Base-by-base conservation (phyloP, 2,329 filamentous ascomycete species). In the Westerdykella sp. region DNA sequence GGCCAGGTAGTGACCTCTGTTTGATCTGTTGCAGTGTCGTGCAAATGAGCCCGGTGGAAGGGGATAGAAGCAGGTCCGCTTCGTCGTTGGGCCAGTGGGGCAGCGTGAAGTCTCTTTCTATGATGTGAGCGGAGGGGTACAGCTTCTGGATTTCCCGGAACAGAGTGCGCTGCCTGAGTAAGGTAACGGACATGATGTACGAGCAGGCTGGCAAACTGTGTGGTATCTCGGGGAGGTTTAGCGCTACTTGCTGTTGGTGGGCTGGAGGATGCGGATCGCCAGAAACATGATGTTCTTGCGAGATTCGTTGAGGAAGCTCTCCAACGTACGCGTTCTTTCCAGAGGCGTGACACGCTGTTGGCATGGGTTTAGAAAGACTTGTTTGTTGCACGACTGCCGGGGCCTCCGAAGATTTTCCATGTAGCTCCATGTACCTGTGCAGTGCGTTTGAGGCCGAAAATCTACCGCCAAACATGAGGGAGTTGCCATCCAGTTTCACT, bases 31-130 rank as follows among this genome's bases (percentile, higher is more conserved):
- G 79, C 5, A 90, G 69, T 0, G 79, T 85, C 1, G 86, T 86
- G 15, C 85, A 58, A 1, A 95, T 63, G 2, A 95, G 68, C 0
- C 85, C 88, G 0, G 77, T 80, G 0, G 71, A 73, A 0, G 86
- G 80, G 0, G 86, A 86, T 5, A 90, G 55, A 1, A 84, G 77
- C 3, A 95, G 65, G 54, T 95, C 89, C 2, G 86, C 83, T 60
- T 88, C 84, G 5, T 71, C 67, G 1, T 37, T 23, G 15, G 50
- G 36, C 6, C 50, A 58, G 40, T 57, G 52, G 4, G 54, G 51
- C 9, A 56, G 41, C 4, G 63, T 63, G 45, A 79, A 81, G 50
- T 84, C 79, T 39, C 82, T 73, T 49, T 85, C 82, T 7, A 84
- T 68, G 23, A 85, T 65, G 1, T 74, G 68, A 6, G 78, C 67